These are phyloP conservation scores for Paraconiothyrium brasiliense DNA, from an alignment of 2,329 filamentous ascomycete species.

Conservation along the genomic window DNA sequence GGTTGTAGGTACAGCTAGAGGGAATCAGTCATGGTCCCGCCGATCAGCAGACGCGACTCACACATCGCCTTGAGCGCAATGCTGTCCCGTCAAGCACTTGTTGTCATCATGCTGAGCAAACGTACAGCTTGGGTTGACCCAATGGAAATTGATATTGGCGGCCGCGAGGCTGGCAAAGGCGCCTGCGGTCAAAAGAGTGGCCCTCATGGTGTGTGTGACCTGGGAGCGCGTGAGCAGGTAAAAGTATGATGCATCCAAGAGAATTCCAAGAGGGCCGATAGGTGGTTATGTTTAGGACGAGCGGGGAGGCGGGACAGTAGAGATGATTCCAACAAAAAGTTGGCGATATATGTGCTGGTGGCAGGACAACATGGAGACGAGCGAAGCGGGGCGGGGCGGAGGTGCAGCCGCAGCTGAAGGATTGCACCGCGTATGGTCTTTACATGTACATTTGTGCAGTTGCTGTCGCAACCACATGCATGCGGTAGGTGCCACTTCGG, in stretches of 20 bases:
- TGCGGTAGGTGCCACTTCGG: conserved; percentile 6
- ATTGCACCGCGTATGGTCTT: background rate
- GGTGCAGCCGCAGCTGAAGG: background rate
- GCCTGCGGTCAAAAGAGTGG: conserved; percentile 39
- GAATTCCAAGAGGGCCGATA: background rate
- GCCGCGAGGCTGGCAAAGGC: conserved; percentile 48
- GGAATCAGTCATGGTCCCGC: background rate
- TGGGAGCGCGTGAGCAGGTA: conserved; percentile 28
- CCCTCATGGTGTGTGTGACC: conserved; percentile 37
- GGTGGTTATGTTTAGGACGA: conserved; percentile 13
- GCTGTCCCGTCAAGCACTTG: conserved; percentile 51
- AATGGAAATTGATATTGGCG: conserved; percentile 61
- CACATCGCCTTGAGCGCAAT: conserved; percentile 47
- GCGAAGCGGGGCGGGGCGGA: background rate
- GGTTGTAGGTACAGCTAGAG: conserved; percentile 32
- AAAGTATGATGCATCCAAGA: conserved; percentile 7
- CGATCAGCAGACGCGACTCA: conserved; percentile 27
- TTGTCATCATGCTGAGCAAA: conserved; percentile 27
- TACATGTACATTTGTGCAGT: background rate
- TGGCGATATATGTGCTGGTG: conserved; percentile 7
- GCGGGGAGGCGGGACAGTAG: conserved; percentile 12
- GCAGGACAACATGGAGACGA: background rate
- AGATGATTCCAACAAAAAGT: conserved; percentile 4
- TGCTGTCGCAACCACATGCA: conserved; percentile 6
- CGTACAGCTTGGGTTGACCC: conserved; percentile 57